A percentile compares a stretch with the other conserved stretches of the same genome.
These are phyloP conservation scores for Globisporangium spinosum DNA, from an alignment of 352 stramenopile genomes.

Conservation along the genomic window DNA sequence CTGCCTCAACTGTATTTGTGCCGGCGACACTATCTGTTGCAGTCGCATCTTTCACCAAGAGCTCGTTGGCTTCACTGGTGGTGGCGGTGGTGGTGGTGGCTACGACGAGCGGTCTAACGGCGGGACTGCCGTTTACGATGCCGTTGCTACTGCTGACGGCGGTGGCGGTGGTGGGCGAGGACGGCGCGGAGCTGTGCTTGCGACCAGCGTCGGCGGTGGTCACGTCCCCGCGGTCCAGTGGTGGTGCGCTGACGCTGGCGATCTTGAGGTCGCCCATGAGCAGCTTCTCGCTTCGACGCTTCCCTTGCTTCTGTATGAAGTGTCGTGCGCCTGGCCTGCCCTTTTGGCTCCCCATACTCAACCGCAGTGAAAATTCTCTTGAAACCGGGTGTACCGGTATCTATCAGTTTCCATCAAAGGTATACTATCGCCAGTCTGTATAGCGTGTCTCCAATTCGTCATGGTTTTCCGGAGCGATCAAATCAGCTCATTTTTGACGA, in stretches of 20 bases:
- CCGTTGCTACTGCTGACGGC: neutral
- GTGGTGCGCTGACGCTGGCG: conserved; percentile 11
- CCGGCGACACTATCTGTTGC: neutral
- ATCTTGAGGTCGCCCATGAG: conserved; percentile 18
- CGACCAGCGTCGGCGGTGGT: neutral
- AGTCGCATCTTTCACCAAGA: neutral
- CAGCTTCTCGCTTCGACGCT: conserved; percentile 10
- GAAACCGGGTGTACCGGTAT: neutral
- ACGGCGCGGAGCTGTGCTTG: neutral
- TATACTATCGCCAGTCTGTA: neutral
- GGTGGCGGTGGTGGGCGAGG: neutral
- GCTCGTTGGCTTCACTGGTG: conserved; percentile 5
- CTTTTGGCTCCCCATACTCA: neutral
- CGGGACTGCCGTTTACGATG: conserved; percentile 1
- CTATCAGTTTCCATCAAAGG: neutral
- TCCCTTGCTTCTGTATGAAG: conserved; percentile 1
- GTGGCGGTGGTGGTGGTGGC: neutral
- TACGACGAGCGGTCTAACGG: neutral
- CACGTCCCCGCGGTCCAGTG: conserved; percentile 5
- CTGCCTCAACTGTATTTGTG: neutral
- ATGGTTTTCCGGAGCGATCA: neutral
- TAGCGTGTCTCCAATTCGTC: neutral
- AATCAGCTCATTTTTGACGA: neutral
- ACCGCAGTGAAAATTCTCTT: neutral
- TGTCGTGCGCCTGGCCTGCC: neutral